phyloP scores from a whole-genome alignment of 2,329 filamentous ascomycete species.

The Diaporthe vaccinii region DNA sequence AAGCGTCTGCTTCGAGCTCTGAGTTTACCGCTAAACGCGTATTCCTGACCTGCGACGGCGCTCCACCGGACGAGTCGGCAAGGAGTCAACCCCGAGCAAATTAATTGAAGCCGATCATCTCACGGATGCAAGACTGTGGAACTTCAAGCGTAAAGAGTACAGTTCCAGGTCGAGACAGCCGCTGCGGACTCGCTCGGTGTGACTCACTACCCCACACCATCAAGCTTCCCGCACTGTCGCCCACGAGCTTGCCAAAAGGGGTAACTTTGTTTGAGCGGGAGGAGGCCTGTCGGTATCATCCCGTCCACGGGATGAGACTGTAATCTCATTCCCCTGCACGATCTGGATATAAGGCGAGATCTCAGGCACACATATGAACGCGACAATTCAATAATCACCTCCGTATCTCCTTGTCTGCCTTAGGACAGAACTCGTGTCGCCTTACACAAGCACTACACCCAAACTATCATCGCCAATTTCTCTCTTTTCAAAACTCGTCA shows the following conservation, averaged over 20 bases:
- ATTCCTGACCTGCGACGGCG: neutral
- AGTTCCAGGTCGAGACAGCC: neutral
- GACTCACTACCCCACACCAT: conserved; percentile 29
- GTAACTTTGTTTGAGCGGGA: neutral
- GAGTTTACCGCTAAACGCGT: neutral
- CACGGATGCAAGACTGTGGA: neutral
- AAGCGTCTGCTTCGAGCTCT: neutral
- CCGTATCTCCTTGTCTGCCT: neutral
- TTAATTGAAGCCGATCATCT: neutral
- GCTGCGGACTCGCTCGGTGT: conserved; percentile 5
- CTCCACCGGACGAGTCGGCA: neutral
- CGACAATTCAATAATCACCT: neutral
- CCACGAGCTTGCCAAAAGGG: conserved; percentile 15
- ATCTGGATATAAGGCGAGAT: neutral
- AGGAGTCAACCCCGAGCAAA: neutral
- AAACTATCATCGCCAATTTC: neutral
- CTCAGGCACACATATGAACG: neutral
- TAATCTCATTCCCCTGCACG: too few species aligned
- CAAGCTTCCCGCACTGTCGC: neutral
- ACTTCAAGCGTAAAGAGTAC: neutral
- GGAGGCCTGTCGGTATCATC: neutral
- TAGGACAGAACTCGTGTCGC: neutral
- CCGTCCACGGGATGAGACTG: neutral
- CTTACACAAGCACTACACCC: neutral
- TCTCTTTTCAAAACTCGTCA: neutral